Conservation (phyloP, 495 filamentous ascomycete species). For the Penicillium angulare region DNA sequence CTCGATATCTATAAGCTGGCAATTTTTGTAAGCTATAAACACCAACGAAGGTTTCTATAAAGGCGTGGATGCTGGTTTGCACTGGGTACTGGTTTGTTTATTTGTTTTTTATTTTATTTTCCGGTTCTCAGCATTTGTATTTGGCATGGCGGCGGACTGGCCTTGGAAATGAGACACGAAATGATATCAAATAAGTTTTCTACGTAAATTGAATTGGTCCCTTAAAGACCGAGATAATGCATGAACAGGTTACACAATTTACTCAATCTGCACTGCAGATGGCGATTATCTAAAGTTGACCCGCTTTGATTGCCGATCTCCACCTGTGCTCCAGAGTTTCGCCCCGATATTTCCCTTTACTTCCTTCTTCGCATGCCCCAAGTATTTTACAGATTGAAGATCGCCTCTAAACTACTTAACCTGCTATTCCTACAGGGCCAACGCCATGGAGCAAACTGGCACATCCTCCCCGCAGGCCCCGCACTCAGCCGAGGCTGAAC, state of each 20-base stretch:
- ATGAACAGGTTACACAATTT: not conserved
- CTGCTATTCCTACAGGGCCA: not conserved
- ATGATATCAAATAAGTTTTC: constrained; percentile 12
- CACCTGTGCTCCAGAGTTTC: constrained; percentile 6
- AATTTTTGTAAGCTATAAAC: constrained; percentile 4
- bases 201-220: not conserved
- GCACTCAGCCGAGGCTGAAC: constrained; percentile 5
- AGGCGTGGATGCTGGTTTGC: no score
- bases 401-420: not conserved
- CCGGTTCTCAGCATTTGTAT: constrained; percentile 8
- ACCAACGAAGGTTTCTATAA: not conserved
- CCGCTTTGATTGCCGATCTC: constrained; percentile 21
- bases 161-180: constrained; percentile 24
- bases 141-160: constrained; percentile 11
- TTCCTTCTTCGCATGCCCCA: constrained; percentile 4
- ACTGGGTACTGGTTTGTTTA: constrained; percentile 1
- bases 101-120: constrained; percentile 2
- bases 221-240: not conserved
- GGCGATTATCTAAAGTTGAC: constrained; percentile 26
- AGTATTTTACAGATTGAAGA: not conserved
- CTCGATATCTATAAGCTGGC: no score
- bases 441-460: constrained; percentile 33
- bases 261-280: no score
- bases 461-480: constrained; percentile 7
- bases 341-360: constrained; percentile 5